Percentiles rank a stretch among this genome's conserved stretches.
Conservation (phyloP, 2,329 filamentous ascomycete genomes). For the Sclerotinia nivalis region DNA sequence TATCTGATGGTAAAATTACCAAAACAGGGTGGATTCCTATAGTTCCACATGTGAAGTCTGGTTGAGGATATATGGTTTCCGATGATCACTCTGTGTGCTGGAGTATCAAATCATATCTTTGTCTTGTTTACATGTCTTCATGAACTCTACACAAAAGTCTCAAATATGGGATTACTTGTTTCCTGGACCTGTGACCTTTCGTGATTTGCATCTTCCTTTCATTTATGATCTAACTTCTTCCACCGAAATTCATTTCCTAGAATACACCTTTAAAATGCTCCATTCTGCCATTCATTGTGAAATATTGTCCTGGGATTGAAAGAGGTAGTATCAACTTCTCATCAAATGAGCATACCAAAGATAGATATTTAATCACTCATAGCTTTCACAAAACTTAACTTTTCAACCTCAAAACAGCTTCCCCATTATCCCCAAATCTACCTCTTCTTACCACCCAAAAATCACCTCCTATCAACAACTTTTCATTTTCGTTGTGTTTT, state of each 20-base stretch:
- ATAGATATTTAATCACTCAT: neutral
- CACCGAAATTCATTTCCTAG: rapidly evolving
- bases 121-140: neutral
- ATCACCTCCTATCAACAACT: neutral
- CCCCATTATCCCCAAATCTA: rapidly evolving
- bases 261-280: rapidly evolving
- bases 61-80: no score
- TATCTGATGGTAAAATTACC: no score
- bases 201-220: neutral
- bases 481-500: neutral
- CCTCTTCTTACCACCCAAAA: neutral
- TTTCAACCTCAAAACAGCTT: neutral
- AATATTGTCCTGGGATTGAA: neutral
- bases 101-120: neutral
- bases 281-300: rapidly evolving
- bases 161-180: neutral
- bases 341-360: neutral
- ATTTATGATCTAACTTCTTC: neutral
- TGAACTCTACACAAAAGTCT: neutral
- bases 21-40: no score
- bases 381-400: neutral
- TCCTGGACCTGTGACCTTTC: neutral
- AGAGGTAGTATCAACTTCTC: neutral
- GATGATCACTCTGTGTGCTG: neutral
- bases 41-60: no score